These are phyloP conservation scores for Metarhizium brunneum DNA, from an alignment of 2,329 filamentous ascomycete genomes.

Conservation along the genomic window DNA sequence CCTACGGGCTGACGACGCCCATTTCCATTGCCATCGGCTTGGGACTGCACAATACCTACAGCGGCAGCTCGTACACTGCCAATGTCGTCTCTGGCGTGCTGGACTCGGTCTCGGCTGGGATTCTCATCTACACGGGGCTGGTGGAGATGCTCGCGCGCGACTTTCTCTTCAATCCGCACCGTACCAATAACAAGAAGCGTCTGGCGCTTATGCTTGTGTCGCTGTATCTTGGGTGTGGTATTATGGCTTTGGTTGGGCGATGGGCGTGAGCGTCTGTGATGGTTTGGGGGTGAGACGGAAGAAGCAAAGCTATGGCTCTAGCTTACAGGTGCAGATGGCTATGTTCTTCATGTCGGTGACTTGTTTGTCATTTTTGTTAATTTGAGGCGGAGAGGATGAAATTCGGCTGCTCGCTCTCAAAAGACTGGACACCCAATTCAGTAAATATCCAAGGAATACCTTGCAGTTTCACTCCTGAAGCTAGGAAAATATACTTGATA, in stretches of 20 bases:
- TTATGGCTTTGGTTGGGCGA: constrained; percentile 23
- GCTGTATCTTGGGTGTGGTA: constrained; percentile 52
- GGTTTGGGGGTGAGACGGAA: background rate
- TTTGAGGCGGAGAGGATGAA: too few species aligned
- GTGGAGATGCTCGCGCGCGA: constrained; percentile 74
- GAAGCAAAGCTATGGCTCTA: too few species aligned
- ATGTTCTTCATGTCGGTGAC: too few species aligned
- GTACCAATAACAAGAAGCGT: constrained; percentile 43
- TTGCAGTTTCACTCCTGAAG: too few species aligned
- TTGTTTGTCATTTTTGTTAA: too few species aligned
- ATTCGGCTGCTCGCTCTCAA: too few species aligned
- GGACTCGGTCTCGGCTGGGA: constrained; percentile 74
- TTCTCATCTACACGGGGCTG: constrained; percentile 78
- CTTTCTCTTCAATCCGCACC: constrained; percentile 78
- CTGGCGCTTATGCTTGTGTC: constrained; percentile 52
- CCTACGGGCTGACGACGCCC: constrained; percentile 43
- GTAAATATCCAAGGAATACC: too few species aligned
- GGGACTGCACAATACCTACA: constrained; percentile 27
- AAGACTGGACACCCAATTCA: too few species aligned
- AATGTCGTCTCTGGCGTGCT: constrained; percentile 73
- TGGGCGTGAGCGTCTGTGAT: constrained; percentile 3
- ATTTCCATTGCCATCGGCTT: constrained; percentile 41
- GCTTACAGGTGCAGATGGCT: too few species aligned
- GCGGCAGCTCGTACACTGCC: constrained; percentile 13
- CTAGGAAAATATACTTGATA: too few species aligned